These are phyloP conservation scores for Prunus yedoensis DNA, from an alignment of 331 rosid species.

Conservation along the genomic window DNA sequence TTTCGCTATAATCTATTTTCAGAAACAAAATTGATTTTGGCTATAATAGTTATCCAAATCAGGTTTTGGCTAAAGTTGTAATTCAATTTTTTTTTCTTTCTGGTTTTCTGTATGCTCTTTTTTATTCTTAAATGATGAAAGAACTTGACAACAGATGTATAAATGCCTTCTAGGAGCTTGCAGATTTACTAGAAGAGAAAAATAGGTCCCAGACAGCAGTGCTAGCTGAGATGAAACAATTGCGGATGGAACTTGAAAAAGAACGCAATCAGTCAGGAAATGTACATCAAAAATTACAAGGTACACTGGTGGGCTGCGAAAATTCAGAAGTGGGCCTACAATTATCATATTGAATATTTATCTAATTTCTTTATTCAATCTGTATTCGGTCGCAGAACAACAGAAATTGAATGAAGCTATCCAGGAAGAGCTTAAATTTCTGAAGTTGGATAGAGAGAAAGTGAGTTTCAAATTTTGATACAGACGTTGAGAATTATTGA, in stretches of 20 bases:
- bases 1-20: not conserved
- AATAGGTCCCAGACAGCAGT: too few species aligned
- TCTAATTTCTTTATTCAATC: not conserved
- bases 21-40: not conserved
- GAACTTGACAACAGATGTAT: too few species aligned
- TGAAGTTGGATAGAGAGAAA: conserved; percentile 54
- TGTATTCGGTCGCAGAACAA: conserved; percentile 56
- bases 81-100: not conserved
- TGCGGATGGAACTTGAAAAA: too few species aligned
- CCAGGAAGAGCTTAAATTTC: conserved; percentile 67
- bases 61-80: not conserved
- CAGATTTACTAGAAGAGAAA: too few species aligned
- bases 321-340: conserved; percentile 17
- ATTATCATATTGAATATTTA: not conserved
- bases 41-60: not conserved
- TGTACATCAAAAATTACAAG: conserved; percentile 51
- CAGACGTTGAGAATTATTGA: too few species aligned
- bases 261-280: too few species aligned
- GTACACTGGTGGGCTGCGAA: conserved; percentile 34
- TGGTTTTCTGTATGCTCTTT: not conserved
- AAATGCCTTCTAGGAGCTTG: too few species aligned
- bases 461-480: too few species aligned
- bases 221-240: too few species aligned
- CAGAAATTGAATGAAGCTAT: conserved; percentile 61
- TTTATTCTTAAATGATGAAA: conserved; percentile 45